Conservation (phyloP, 2,329 filamentous ascomycete species). For the Diaporthe nobilis region DNA sequence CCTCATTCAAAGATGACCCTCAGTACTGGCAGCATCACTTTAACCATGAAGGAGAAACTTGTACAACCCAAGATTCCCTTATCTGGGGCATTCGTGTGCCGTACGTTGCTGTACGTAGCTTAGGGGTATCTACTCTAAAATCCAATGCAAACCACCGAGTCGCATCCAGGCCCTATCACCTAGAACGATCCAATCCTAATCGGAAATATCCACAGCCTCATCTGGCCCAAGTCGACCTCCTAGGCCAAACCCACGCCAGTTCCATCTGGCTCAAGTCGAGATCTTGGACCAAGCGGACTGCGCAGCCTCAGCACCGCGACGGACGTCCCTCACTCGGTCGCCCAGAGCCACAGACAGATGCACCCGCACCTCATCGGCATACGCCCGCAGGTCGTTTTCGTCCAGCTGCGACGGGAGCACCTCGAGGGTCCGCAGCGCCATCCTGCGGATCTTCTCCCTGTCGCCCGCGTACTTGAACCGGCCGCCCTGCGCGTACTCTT, state of each 20-base stretch:
- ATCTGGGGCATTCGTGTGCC: neutral
- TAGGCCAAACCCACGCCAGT: neutral
- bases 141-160: slow-evolving; percentile 6
- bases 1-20: too few species aligned
- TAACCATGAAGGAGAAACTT: neutral
- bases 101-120: neutral
- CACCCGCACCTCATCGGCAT: slow-evolving; percentile 60
- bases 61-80: neutral
- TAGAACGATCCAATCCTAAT: neutral
- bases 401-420: slow-evolving; percentile 65
- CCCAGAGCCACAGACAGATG: slow-evolving; percentile 67
- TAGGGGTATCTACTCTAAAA: slow-evolving; percentile 35
- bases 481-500: neutral
- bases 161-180: neutral
- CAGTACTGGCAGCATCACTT: neutral
- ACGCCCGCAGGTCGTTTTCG: slow-evolving; percentile 59
- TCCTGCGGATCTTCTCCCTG: slow-evolving; percentile 57
- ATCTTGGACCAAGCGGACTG: slow-evolving; percentile 63
- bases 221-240: neutral
- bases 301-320: slow-evolving; percentile 63
- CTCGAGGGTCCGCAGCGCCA: slow-evolving; percentile 63
- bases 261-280: slow-evolving; percentile 31
- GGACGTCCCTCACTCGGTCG: slow-evolving; percentile 66
- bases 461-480: slow-evolving; percentile 26
- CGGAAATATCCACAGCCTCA: neutral